Evolutionary conservation across 2,329 filamentous ascomycete species (phyloP).

Genomic region (Penicillium sumatraense): DNA sequence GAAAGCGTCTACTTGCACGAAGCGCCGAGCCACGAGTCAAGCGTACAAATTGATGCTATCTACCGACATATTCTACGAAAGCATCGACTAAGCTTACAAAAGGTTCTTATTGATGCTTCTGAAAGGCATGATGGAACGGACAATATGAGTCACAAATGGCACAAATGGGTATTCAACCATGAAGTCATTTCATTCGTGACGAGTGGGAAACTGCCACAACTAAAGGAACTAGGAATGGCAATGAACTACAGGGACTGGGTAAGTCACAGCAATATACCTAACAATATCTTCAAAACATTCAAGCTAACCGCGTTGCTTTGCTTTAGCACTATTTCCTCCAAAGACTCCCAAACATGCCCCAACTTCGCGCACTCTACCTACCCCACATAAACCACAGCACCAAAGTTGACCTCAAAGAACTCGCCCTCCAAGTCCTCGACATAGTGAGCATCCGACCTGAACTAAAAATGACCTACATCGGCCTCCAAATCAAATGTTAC

Average conservation of each 20-base stretch:
- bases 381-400: conserved; percentile 68
- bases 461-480: conserved; percentile 77
- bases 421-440: conserved; percentile 77
- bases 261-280: conserved; percentile 38
- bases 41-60: conserved; percentile 70
- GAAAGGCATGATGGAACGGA: conserved; percentile 52
- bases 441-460: conserved; percentile 77
- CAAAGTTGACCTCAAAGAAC: conserved; percentile 67
- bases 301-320: conserved; percentile 26
- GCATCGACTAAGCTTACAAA: conserved; percentile 73
- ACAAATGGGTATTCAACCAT: conserved; percentile 71
- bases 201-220: conserved; percentile 72
- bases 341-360: conserved; percentile 70
- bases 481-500: conserved; percentile 77
- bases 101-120: conserved; percentile 74
- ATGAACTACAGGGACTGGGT: conserved; percentile 81
- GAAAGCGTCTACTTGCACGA: conserved; percentile 80
- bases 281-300: neutral
- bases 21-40: conserved; percentile 57
- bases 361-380: conserved; percentile 73
- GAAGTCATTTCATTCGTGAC: conserved; percentile 75
- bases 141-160: conserved; percentile 57
- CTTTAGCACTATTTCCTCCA: conserved; percentile 77
- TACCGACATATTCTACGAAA: conserved; percentile 71
- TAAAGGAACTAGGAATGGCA: conserved; percentile 73